Evolutionary conservation across 2,329 filamentous ascomycete species (phyloP).

Genomic region (Rhexocercosporidium sp.): DNA sequence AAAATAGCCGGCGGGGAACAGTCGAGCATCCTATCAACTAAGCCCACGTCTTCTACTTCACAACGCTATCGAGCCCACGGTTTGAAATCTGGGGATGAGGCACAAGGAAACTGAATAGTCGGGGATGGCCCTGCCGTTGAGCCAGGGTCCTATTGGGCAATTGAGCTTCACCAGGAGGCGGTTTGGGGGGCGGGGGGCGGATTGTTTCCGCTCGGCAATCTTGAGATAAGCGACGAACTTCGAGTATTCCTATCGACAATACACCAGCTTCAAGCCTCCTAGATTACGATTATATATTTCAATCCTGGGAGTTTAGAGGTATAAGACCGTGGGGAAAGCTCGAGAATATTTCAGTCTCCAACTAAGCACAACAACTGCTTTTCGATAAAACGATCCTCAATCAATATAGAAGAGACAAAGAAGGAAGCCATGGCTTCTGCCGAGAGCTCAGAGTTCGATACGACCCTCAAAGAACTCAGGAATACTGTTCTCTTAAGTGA

Average conservation of each 20-base stretch:
- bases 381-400: background rate
- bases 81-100: too few relatives aligned
- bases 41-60: too few relatives aligned
- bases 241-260: background rate
- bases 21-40: background rate
- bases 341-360: background rate
- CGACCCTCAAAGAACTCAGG: background rate
- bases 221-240: background rate
- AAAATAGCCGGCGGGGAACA: background rate
- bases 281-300: background rate
- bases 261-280: background rate
- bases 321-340: background rate
- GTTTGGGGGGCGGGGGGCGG: background rate
- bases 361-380: background rate
- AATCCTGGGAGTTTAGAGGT: background rate
- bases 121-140: too few relatives aligned
- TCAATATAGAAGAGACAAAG: background rate
- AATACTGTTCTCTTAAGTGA: background rate
- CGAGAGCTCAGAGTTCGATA: background rate
- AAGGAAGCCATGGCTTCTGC: background rate
- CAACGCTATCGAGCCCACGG: too few relatives aligned
- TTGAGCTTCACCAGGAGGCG: background rate
- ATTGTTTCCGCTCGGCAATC: background rate
- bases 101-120: too few relatives aligned
- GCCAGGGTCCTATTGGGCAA: background rate